Evolutionary conservation across 768 basidiomycete species (phyloP).

Genomic region (Phylloporus rhodoxanthus): DNA sequence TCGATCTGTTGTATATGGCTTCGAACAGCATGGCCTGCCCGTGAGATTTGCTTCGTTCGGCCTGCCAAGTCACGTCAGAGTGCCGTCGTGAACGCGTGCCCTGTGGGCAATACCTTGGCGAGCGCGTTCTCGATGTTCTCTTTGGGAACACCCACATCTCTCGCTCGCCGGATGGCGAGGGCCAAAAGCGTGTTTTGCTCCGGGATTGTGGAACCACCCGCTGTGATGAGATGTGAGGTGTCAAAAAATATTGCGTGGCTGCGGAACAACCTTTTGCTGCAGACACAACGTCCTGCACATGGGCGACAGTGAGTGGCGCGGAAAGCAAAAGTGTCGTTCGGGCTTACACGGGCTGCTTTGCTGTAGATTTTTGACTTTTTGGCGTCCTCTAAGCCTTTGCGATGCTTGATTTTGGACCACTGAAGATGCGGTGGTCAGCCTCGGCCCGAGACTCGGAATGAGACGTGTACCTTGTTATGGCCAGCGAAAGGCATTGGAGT

Average conservation of each 20-base stretch:
- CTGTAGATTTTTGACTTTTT: constrained; percentile 55
- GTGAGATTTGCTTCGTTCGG: constrained; percentile 42
- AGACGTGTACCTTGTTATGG: constrained; percentile 36
- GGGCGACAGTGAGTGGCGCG: neutral
- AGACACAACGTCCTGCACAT: constrained; percentile 49
- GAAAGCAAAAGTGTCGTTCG: neutral
- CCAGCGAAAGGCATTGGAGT: constrained; percentile 29
- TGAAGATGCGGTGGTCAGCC: constrained; percentile 21
- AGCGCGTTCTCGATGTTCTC: constrained; percentile 64
- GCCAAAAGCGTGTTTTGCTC: constrained; percentile 50
- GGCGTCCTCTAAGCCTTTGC: constrained; percentile 59
- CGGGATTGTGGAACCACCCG: constrained; percentile 52
- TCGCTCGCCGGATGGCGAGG: constrained; percentile 49
- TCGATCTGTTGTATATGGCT: constrained; percentile 51
- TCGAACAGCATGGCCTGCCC: constrained; percentile 54
- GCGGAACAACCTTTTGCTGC: constrained; percentile 50
- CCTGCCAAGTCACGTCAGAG: constrained; percentile 27
- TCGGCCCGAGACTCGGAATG: neutral
- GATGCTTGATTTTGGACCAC: constrained; percentile 77
- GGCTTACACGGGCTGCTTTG: constrained; percentile 49
- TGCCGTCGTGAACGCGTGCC: neutral
- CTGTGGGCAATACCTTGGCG: constrained; percentile 37
- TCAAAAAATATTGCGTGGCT: neutral
- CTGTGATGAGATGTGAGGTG: constrained; percentile 28
- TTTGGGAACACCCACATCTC: constrained; percentile 56